Conservation (phyloP, 495 filamentous ascomycete species). For the Aspergillus funiculosus region DNA sequence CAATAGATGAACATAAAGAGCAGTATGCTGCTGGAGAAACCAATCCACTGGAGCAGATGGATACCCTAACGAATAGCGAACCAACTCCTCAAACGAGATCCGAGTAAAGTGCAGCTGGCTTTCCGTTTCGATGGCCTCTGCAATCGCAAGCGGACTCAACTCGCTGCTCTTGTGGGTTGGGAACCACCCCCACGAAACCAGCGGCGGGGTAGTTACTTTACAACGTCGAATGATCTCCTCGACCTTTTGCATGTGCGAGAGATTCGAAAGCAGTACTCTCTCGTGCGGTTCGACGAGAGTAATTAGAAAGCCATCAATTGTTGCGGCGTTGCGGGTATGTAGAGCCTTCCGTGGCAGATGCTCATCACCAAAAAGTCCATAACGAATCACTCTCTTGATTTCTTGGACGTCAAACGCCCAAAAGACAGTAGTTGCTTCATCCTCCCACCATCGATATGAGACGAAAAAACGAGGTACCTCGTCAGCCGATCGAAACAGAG, state of each 20-base stretch:
- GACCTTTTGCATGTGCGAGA: constrained; percentile 39
- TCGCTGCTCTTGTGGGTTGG: constrained; percentile 23
- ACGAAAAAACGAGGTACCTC: constrained; percentile 32
- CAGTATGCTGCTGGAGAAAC: constrained; percentile 40
- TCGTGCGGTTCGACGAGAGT: constrained; percentile 26
- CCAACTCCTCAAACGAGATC: constrained; percentile 38
- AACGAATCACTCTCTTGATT: constrained; percentile 37
- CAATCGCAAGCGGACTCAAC: constrained; percentile 24
- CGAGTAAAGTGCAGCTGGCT: constrained; percentile 41
- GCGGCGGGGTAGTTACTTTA: constrained; percentile 18
- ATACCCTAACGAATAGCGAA: constrained; percentile 38
- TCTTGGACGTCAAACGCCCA: constrained; percentile 40
- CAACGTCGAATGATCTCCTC: constrained; percentile 39
- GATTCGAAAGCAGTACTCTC: constrained; percentile 21
- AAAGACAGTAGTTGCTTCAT: constrained; percentile 35
- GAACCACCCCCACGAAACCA: constrained; percentile 36
- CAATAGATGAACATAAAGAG: constrained; percentile 33
- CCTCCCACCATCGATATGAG: constrained; percentile 41
- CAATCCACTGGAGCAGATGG: constrained; percentile 29
- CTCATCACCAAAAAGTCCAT: constrained; percentile 32
- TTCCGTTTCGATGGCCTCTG: constrained; percentile 35
- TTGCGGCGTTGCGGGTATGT: constrained; percentile 26
- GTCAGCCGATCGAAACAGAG: constrained; percentile 26
- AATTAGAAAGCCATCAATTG: constrained; percentile 32
- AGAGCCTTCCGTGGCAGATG: constrained; percentile 33